A percentile compares a stretch with the other conserved stretches of the same genome.
These are phyloP conservation scores for Grosmannia serpens DNA, from an alignment of 2,329 filamentous ascomycete species.

Conservation along the genomic window DNA sequence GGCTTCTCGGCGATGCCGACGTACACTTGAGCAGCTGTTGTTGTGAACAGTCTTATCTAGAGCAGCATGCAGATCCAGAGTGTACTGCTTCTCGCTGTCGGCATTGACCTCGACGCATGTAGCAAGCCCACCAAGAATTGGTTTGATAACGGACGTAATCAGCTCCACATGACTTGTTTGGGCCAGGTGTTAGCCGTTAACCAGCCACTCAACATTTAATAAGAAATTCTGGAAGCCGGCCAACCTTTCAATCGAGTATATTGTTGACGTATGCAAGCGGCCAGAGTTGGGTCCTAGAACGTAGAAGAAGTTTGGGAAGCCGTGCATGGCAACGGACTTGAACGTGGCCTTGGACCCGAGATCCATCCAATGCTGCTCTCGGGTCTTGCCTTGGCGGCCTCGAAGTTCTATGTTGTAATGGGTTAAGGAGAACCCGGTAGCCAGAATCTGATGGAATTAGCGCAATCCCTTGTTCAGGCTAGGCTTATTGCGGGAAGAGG, in stretches of 20 bases:
- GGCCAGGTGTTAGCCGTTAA: background rate
- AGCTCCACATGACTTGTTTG: background rate
- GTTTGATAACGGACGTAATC: background rate
- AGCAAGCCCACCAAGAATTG: background rate
- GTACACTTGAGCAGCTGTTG: background rate
- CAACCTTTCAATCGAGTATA: background rate
- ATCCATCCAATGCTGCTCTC: background rate
- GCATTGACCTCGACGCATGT: background rate
- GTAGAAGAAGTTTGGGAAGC: background rate
- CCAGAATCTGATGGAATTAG: background rate
- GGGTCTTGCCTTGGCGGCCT: background rate
- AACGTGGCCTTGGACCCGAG: background rate
- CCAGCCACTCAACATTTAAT: background rate
- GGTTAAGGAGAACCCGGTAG: background rate
- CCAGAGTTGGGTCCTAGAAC: background rate
- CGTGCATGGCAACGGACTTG: background rate
- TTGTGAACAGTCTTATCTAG: background rate
- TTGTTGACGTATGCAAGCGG: background rate
- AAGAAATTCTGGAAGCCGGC: background rate
- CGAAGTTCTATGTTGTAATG: background rate
- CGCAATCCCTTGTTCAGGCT: background rate
- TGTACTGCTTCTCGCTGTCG: background rate
- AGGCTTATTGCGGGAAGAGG: too few species aligned
- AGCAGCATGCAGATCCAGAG: background rate
- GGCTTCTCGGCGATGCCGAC: background rate